Evolutionary conservation across 116 monocot species (phyloP).

Genomic region (Trichopus zeylanicus): DNA sequence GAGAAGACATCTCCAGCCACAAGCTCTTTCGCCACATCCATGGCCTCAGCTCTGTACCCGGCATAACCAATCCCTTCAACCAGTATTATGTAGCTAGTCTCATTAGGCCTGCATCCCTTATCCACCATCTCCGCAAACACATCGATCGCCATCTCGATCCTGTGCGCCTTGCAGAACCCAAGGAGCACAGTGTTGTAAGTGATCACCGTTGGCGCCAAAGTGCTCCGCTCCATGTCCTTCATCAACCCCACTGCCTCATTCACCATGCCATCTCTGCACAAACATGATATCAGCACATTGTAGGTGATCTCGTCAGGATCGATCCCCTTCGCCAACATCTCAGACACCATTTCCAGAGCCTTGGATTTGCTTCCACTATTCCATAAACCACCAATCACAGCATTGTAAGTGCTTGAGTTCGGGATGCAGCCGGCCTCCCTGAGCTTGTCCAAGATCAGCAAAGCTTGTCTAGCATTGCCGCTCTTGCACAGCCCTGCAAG

Average conservation of each 20-base stretch:
- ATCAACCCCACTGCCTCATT: constrained; percentile 34
- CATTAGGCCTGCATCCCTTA: constrained; percentile 31
- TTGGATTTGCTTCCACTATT: constrained; percentile 23
- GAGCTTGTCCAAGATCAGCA: constrained; percentile 36
- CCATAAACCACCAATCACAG: constrained; percentile 56
- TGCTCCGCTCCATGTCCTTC: constrained; percentile 37
- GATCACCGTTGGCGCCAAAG: constrained; percentile 32
- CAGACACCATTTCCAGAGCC: constrained; percentile 39
- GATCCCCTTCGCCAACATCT: constrained; percentile 50
- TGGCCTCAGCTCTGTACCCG: constrained; percentile 36
- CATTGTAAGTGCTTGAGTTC: constrained; percentile 52
- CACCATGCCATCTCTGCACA: constrained; percentile 77
- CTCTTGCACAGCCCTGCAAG: constrained; percentile 58
- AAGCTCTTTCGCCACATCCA: constrained; percentile 37
- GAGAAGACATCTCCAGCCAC: constrained; percentile 22
- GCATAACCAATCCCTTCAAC: constrained; percentile 44
- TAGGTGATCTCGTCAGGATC: constrained; percentile 62
- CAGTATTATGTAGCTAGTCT: constrained; percentile 30
- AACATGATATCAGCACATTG: constrained; percentile 46
- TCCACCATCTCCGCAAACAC: constrained; percentile 37
- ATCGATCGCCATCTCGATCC: constrained; percentile 28
- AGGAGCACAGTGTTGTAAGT: constrained; percentile 49
- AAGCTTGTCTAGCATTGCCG: constrained; percentile 37
- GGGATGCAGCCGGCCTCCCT: constrained; percentile 35
- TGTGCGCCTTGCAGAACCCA: constrained; percentile 44